Conservation (phyloP, 2,329 filamentous ascomycete genomes). For the Plectosphaerella cucumerina region DNA sequence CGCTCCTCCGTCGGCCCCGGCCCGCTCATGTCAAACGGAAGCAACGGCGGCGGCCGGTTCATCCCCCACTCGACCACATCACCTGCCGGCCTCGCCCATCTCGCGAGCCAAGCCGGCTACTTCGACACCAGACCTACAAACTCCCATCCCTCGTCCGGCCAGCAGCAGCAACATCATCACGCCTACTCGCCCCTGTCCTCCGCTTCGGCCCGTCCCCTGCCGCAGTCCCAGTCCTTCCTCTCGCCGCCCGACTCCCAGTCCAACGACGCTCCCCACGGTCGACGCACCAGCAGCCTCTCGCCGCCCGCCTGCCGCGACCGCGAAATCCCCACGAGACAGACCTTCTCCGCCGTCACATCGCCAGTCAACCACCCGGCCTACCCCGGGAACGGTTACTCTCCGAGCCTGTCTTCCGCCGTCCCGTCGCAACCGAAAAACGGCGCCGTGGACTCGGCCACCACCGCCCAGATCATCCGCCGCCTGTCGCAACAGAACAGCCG, state of each 20-base stretch:
- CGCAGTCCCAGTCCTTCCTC: slow-evolving; percentile 16
- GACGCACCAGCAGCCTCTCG: slow-evolving; percentile 10
- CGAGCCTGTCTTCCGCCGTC: slow-evolving; percentile 19
- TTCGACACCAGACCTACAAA: slow-evolving; percentile 26
- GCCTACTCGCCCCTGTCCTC: slow-evolving; percentile 18
- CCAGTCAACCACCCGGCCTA: slow-evolving; percentile 1
- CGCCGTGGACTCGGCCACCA: slow-evolving; percentile 19
- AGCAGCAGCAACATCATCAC: slow-evolving; percentile 10
- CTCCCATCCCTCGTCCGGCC: slow-evolving; percentile 13
- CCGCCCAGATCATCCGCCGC: slow-evolving; percentile 33
- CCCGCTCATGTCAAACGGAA: slow-evolving; percentile 15
- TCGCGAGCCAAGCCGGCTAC: slow-evolving; percentile 24
- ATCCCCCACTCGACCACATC: neutral
- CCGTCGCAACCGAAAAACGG: slow-evolving; percentile 20
- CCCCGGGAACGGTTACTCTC: slow-evolving; percentile 10
- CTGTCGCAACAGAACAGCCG: slow-evolving; percentile 36
- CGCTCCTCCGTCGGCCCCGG: slow-evolving; percentile 26
- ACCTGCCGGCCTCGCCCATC: slow-evolving; percentile 17
- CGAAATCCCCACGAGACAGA: neutral
- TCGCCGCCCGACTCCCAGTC: slow-evolving; percentile 14
- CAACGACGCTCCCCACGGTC: slow-evolving; percentile 5
- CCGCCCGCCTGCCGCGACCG: slow-evolving; percentile 7
- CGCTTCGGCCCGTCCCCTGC: slow-evolving; percentile 12
- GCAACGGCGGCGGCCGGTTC: slow-evolving; percentile 14
- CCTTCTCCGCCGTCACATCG: neutral